Conservation (phyloP, 805 yeast genomes). For the Nakazawaea ishiwadae region DNA sequence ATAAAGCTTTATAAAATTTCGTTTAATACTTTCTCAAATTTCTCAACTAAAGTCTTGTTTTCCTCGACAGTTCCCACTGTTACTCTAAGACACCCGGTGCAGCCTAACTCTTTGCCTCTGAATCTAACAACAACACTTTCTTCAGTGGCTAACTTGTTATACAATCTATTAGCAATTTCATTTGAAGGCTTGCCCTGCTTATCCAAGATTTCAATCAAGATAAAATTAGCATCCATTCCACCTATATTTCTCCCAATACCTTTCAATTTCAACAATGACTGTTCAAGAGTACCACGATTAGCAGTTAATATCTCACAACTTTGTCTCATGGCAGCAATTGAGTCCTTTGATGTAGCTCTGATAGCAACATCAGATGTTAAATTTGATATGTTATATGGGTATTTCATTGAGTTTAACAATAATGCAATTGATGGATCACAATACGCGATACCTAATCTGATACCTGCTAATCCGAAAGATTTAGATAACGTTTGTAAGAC, state of each 20-base stretch:
- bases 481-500: conserved; percentile 92
- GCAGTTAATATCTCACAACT: conserved; percentile 43
- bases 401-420: conserved; percentile 84
- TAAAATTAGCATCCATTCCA: conserved; percentile 80
- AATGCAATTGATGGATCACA: conserved; percentile 55
- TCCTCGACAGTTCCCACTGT: conserved; percentile 84
- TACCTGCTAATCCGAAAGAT: conserved; percentile 95
- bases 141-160: conserved; percentile 63
- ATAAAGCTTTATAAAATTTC: conserved; percentile 4
- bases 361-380: conserved; percentile 71
- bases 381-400: conserved; percentile 90
- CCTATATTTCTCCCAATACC: conserved; percentile 78
- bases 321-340: conserved; percentile 54
- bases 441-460: conserved; percentile 80
- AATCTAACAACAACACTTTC: conserved; percentile 83
- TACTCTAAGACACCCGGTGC: conserved; percentile 81
- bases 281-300: conserved; percentile 53
- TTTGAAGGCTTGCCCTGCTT: conserved; percentile 61
- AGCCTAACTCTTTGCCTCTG: conserved; percentile 87
- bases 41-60: conserved; percentile 51
- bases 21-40: conserved; percentile 26
- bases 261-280: conserved; percentile 48
- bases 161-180: conserved; percentile 59
- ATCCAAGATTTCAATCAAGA: conserved; percentile 68
- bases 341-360: conserved; percentile 61